Evolutionary conservation across 208 protist species (phyloP).

Genomic region (Acanthamoeba healyi): DNA sequence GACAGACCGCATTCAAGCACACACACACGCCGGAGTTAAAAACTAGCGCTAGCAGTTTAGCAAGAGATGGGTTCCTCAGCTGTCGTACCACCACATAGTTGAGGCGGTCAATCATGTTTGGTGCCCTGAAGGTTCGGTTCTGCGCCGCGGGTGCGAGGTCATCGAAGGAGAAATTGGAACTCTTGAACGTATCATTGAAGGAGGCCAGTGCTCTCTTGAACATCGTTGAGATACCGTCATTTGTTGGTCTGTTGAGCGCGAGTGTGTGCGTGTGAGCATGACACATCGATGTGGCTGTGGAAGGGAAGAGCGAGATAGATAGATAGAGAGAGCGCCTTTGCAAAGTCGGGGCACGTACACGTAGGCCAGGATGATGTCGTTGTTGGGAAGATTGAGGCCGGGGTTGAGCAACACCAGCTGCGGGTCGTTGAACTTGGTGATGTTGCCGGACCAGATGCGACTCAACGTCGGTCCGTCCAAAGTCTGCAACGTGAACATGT

Average conservation of each 20-base stretch:
- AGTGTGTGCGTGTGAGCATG: too few relatives aligned
- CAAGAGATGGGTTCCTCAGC: too few relatives aligned
- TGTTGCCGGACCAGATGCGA: slow-evolving; percentile 52
- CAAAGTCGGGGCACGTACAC: background rate
- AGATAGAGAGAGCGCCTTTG: too few relatives aligned
- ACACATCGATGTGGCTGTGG: too few relatives aligned
- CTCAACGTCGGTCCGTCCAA: slow-evolving; percentile 33
- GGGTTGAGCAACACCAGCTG: background rate
- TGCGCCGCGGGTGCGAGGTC: background rate
- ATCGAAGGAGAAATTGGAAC: slow-evolving; percentile 57
- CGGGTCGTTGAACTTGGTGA: slow-evolving; percentile 53
- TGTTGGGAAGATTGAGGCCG: background rate
- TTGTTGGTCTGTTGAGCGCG: background rate
- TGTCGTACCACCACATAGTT: background rate
- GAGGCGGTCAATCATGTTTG: slow-evolving; percentile 21
- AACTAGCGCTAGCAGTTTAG: too few relatives aligned
- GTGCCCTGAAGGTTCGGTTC: slow-evolving; percentile 25
- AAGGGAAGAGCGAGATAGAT: too few relatives aligned
- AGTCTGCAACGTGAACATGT: background rate
- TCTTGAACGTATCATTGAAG: slow-evolving; percentile 14
- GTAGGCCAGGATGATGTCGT: slow-evolving; percentile 24
- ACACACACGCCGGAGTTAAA: too few relatives aligned
- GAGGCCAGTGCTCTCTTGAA: slow-evolving; percentile 59
- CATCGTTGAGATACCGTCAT: background rate
- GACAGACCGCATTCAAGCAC: too few relatives aligned